These are phyloP conservation scores for Debaryomycetaceae sp. DNA, from an alignment of 1,139 yeast species.

Conservation along the genomic window DNA sequence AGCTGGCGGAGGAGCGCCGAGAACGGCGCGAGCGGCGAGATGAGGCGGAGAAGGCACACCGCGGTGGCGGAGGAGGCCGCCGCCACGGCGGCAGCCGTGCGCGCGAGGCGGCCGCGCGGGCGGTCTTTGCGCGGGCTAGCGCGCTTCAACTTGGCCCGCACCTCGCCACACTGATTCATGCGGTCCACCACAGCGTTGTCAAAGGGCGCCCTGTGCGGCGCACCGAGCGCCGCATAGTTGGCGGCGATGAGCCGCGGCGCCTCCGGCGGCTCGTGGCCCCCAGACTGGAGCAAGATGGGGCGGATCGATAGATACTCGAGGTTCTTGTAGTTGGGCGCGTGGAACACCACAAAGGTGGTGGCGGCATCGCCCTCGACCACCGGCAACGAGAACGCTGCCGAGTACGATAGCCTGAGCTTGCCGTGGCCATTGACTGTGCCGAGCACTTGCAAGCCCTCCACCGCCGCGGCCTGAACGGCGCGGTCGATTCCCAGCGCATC, in stretches of 20 bases:
- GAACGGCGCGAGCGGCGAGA: conserved; percentile 23
- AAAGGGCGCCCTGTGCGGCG: too few relatives aligned
- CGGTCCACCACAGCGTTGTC: conserved; percentile 5
- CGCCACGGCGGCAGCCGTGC: too few relatives aligned
- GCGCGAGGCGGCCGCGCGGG: too few relatives aligned
- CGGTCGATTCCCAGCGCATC: too few relatives aligned
- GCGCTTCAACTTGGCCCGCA: too few relatives aligned
- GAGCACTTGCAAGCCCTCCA: conserved; percentile 3
- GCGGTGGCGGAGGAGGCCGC: too few relatives aligned
- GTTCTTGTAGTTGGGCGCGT: conserved; percentile 68
- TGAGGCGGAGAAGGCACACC: too few relatives aligned
- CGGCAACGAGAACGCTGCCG: background rate
- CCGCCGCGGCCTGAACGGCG: conserved; percentile 1
- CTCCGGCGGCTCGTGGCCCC: conserved; percentile 8
- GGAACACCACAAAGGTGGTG: conserved; percentile 52
- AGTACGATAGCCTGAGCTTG: background rate
- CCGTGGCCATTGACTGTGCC: conserved; percentile 3
- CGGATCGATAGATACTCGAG: conserved; percentile 76
- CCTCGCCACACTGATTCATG: conserved; percentile 6
- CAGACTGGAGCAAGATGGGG: conserved; percentile 67
- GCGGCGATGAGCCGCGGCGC: too few relatives aligned
- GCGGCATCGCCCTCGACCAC: too few relatives aligned
- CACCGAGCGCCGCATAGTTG: too few relatives aligned
- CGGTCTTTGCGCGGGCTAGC: too few relatives aligned
- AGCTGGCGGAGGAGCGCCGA: conserved; percentile 75